Percentiles rank a stretch among this genome's conserved stretches.
Conservation (phyloP, 768 basidiomycete species). For the Lepiota subincarnata region DNA sequence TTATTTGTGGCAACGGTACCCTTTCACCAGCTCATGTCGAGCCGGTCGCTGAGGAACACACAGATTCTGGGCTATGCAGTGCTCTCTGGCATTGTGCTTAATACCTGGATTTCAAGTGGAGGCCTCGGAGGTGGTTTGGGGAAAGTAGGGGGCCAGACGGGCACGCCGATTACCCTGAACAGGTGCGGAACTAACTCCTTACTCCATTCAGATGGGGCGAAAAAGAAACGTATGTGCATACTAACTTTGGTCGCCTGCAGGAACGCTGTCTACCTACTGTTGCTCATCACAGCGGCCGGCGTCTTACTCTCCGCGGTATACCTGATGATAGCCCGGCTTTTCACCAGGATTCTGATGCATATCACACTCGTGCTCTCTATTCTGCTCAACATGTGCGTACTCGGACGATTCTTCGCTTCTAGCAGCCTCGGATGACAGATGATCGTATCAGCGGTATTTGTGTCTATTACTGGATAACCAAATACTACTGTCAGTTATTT, state of each 20-base stretch:
- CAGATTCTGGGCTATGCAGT: constrained; percentile 68
- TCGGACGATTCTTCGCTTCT: constrained; percentile 3
- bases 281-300: constrained; percentile 67
- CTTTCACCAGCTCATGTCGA: neutral
- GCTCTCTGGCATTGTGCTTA: constrained; percentile 61
- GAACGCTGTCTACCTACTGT: constrained; percentile 71
- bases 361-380: constrained; percentile 65
- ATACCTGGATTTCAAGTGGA: constrained; percentile 55
- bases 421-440: neutral
- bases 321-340: constrained; percentile 64
- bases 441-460: constrained; percentile 53
- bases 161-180: constrained; percentile 62
- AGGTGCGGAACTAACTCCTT: constrained; percentile 33
- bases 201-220: neutral
- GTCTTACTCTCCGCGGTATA: constrained; percentile 63
- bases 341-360: constrained; percentile 76
- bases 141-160: constrained; percentile 50
- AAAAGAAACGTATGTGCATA: neutral
- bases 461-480: constrained; percentile 70
- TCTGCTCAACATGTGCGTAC: constrained; percentile 55
- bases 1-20: constrained; percentile 69
- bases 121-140: constrained; percentile 75
- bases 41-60: neutral
- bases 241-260: constrained; percentile 27
- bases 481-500: constrained; percentile 58